These are phyloP conservation scores for Leccinellum rugosiceps DNA, from an alignment of 768 basidiomycete genomes.

Conservation along the genomic window DNA sequence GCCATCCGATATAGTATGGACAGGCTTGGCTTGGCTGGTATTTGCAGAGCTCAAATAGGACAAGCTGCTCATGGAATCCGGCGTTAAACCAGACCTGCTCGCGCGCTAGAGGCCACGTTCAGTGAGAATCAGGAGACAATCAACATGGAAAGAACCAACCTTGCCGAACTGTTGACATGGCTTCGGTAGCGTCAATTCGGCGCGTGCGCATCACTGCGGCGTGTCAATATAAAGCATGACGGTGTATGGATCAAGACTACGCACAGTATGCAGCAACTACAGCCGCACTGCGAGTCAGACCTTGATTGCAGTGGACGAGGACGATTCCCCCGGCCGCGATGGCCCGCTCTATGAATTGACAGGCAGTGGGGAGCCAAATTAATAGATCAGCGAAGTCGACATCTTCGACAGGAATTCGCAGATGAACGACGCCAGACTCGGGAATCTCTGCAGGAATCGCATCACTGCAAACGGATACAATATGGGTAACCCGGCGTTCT, in stretches of 20 bases:
- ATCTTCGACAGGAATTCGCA: conserved; percentile 69
- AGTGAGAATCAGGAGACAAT: conserved; percentile 2
- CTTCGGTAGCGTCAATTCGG: conserved; percentile 53
- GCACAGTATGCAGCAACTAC: conserved; percentile 77
- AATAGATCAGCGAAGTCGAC: conserved; percentile 68
- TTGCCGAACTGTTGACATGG: conserved; percentile 57
- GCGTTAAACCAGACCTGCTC: conserved; percentile 77
- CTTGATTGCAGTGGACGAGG: conserved; percentile 66
- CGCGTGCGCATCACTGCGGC: conserved; percentile 63
- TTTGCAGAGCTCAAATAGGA: conserved; percentile 69
- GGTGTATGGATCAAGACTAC: conserved; percentile 20
- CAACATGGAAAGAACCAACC: conserved; percentile 36
- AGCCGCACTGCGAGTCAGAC: conserved; percentile 62
- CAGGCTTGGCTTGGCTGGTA: conserved; percentile 58
- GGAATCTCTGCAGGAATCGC: conserved; percentile 68
- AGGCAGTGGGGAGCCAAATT: conserved; percentile 62
- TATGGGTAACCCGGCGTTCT: conserved; percentile 75
- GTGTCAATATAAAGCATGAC: conserved; percentile 5
- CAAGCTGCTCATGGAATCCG: conserved; percentile 78
- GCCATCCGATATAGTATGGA: conserved; percentile 69
- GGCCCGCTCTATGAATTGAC: conserved; percentile 64
- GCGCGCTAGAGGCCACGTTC: conserved; percentile 43
- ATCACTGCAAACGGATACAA: conserved; percentile 74
- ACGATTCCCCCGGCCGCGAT: conserved; percentile 55
- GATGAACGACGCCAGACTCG: conserved; percentile 64